Evolutionary conservation across 257 asterid species (phyloP), one percentile per base, ranked within the genome.

Genomic region (Scutellaria baicalensis): DNA sequence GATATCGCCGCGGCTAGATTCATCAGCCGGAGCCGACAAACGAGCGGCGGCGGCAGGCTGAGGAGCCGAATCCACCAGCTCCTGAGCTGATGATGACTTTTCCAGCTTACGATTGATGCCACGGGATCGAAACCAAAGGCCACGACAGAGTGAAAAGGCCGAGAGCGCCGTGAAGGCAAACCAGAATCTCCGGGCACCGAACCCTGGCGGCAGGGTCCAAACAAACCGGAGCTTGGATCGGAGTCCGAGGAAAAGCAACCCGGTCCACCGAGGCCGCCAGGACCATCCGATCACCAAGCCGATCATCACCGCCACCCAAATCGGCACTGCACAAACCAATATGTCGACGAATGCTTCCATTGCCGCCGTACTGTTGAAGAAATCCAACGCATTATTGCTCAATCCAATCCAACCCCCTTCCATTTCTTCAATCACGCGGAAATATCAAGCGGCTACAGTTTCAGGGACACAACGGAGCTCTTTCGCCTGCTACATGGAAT

Each of bases 291-390:
- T 91, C 59, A 89, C 0, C 54, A 94, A 76, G 17, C 99, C 99
- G 67, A 94, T 86, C 97, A 88, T 91, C 55, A 94, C 90, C 56
- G 99, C 97, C 39, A 88, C 86, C 99, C 99, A 94, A 81, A 94
- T 89, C 82, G 99, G 97, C 10, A 91, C 99, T 14, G 85, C 70
- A 70, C 96, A 91, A 4, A 94, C 86, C 74, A 94, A 81, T 65
- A 91, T 80, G 90, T 91, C 99, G 87, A 91, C 91, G 73, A 91
- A 85, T 76, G 96, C 82, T 74, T 93, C 99, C 87, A 79, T 78
- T 10, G 88, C 62, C 1, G 89, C 81, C 14, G 91, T 90, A 9
- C 64, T 83, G 23, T 82, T 88, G 63, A 91, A 60, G 50, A 89
- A 74, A 20, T 80, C 93, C 72, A 62, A 56, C 59, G 81, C 68